A percentile compares a stretch with the other conserved stretches of the same genome.
phyloP scores from a whole-genome alignment of 306 rosid species.

The Glycine latifolia region DNA sequence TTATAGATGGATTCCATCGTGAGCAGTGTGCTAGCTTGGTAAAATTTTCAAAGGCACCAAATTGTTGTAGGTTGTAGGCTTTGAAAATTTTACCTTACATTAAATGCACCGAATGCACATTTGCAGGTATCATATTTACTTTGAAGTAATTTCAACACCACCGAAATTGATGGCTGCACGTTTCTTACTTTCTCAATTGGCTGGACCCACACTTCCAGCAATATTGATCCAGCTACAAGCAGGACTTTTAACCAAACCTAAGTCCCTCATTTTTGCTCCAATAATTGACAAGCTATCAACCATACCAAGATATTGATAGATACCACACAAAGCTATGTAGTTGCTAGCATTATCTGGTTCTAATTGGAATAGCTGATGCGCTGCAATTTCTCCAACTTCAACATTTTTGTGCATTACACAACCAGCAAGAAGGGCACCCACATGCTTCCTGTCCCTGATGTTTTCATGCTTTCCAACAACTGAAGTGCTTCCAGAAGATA shows the following conservation, averaged over 20 bases:
- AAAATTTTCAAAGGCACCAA: no score
- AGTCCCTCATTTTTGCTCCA: slow-evolving; percentile 61
- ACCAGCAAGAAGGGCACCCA: slow-evolving; percentile 86
- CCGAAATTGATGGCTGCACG: no score
- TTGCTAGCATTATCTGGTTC: slow-evolving; percentile 77
- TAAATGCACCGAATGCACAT: no score
- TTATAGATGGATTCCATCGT: no score
- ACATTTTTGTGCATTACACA: slow-evolving; percentile 71
- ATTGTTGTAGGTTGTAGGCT: no score
- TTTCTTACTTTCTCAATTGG: no score
- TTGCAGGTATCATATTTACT: no score
- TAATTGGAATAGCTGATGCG: slow-evolving; percentile 62
- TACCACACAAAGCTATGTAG: slow-evolving; percentile 64
- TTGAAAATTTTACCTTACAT: no score
- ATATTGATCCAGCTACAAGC: slow-evolving; percentile 75
- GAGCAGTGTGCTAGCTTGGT: no score
- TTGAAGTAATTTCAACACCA: no score
- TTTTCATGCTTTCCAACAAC: slow-evolving; percentile 53
- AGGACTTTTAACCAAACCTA: slow-evolving; percentile 69
- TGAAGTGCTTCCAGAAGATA: slow-evolving; percentile 65
- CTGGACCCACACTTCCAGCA: slow-evolving; percentile 29
- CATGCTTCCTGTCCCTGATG: slow-evolving; percentile 56
- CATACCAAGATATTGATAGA: slow-evolving; percentile 62
- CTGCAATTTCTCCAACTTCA: slow-evolving; percentile 78
- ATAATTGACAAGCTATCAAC: slow-evolving; percentile 45